phyloP scores from a whole-genome alignment of 345 rosid genomes.

The Arabis alpina region DNA sequence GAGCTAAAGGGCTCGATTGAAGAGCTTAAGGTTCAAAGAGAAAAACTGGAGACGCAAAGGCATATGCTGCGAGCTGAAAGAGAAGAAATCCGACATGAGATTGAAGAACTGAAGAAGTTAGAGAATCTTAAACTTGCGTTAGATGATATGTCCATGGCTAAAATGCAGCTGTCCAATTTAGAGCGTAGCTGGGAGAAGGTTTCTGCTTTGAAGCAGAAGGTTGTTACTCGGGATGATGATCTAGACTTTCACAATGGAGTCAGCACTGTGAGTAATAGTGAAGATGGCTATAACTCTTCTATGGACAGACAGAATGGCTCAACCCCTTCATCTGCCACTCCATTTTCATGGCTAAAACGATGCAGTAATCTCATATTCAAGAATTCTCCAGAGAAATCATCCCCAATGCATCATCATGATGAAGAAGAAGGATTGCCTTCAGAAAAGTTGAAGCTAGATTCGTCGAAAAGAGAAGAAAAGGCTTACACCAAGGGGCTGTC shows the following conservation, averaged over 20 bases:
- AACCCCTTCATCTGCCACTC: slow-evolving; percentile 55
- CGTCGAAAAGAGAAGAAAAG: slow-evolving; percentile 49
- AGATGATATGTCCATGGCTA: slow-evolving; percentile 70
- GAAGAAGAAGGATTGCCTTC: slow-evolving; percentile 31
- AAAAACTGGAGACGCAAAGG: slow-evolving; percentile 81
- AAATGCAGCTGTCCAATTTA: slow-evolving; percentile 65
- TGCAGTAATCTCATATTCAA: slow-evolving; percentile 71
- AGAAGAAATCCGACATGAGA: slow-evolving; percentile 65
- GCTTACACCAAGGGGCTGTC: slow-evolving; percentile 37
- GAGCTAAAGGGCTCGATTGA: slow-evolving; percentile 73
- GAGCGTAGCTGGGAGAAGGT: slow-evolving; percentile 63
- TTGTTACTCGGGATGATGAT: slow-evolving; percentile 47
- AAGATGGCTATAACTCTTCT: slow-evolving; percentile 51
- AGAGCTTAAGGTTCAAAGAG: slow-evolving; percentile 77
- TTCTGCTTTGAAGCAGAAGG: slow-evolving; percentile 57
- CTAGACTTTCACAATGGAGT: slow-evolving; percentile 40
- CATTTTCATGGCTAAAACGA: slow-evolving; percentile 78
- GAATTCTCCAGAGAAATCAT: slow-evolving; percentile 60
- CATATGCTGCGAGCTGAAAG: slow-evolving; percentile 76
- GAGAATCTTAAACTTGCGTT: slow-evolving; percentile 75
- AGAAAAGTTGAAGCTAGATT: slow-evolving; percentile 39
- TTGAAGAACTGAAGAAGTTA: slow-evolving; percentile 72
- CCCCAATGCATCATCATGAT: slow-evolving; percentile 31
- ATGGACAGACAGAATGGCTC: slow-evolving; percentile 42
- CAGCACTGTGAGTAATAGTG: slow-evolving; percentile 43